Base-by-base conservation (phyloP, 768 basidiomycete genomes). In the Mycena belliarum region DNA sequence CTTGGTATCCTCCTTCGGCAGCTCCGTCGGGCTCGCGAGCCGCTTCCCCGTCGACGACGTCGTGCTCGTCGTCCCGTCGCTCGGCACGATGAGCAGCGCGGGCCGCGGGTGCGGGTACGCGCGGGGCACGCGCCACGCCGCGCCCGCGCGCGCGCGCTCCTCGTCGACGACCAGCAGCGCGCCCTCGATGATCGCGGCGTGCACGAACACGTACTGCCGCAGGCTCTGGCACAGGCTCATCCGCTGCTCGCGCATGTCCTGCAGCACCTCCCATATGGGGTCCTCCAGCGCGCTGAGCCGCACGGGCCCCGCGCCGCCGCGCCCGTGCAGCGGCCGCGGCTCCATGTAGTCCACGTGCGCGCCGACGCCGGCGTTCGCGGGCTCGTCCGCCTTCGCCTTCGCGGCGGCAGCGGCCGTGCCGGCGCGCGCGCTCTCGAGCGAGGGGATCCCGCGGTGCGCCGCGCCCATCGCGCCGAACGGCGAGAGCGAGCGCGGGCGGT, bases 221-320 rank as follows among this genome's bases (percentile, higher is more conserved):
- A 95, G 74, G 70, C 91, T 96, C 77, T 96, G 95, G 69, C 95
- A 96, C 60, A 97, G 73, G 66, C 92, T 94, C 96, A 98, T 98
- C 52, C 96, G 79, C 74, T 98, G 95, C 71, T 95, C 88, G 43
- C 96, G 82, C 88, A 98, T 93, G 68, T 95, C 92, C 72, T 95
- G 93, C 49, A 98, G 78, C 1, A 97, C 82, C 52, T 85, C 81
- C 69, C 81, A 85, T 38, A 97, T 82, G 4, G 96, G 96, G 45
- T 93, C 88, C 29, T 81, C 79, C 60, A 88, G 85, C 33, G 78
- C 76, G 42, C 84, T 85, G 58, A 92, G 72, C 43, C 78, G 74
- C 18, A 79, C 79, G 4, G 93, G 91, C 14, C 82, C 82, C 9
- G 43, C 40, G 5, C 37, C 52, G 40, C 69, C 65, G 25, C 74